phyloP scores from a whole-genome alignment of 495 filamentous ascomycete genomes.

The Articulospora tetracladia region DNA sequence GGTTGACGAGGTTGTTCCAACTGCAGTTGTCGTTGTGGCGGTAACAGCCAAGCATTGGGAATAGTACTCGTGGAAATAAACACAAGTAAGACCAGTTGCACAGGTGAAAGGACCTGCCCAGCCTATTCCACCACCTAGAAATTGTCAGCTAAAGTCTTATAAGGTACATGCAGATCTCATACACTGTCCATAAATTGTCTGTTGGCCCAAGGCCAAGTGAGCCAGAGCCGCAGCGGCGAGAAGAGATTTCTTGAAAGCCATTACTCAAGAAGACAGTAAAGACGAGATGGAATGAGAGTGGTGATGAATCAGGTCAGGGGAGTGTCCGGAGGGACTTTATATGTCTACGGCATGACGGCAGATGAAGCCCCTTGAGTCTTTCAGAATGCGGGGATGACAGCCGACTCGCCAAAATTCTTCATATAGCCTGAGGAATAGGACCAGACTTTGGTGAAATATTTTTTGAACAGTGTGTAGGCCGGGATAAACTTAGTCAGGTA shows the following conservation, averaged over 20 bases:
- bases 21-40: slow-evolving; percentile 7
- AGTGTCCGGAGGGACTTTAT: background rate
- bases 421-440: background rate
- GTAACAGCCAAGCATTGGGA: slow-evolving; percentile 28
- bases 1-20: background rate
- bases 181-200: slow-evolving; percentile 8
- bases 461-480: background rate
- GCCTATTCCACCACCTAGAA: slow-evolving; percentile 11
- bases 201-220: background rate
- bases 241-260: slow-evolving; percentile 9
- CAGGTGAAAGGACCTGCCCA: slow-evolving; percentile 22
- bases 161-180: background rate
- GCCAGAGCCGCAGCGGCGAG: slow-evolving; percentile 1
- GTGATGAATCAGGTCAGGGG: background rate
- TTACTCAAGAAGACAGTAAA: background rate
- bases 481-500: background rate
- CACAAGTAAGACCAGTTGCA: slow-evolving; percentile 25
- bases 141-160: background rate
- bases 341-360: background rate
- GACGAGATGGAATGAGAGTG: background rate
- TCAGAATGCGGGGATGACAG: background rate
- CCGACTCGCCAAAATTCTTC: background rate
- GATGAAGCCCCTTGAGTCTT: background rate
- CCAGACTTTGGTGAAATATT: background rate
- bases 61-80: slow-evolving; percentile 28